Conservation (phyloP, 106 monocot species). For the Allium sativum region DNA sequence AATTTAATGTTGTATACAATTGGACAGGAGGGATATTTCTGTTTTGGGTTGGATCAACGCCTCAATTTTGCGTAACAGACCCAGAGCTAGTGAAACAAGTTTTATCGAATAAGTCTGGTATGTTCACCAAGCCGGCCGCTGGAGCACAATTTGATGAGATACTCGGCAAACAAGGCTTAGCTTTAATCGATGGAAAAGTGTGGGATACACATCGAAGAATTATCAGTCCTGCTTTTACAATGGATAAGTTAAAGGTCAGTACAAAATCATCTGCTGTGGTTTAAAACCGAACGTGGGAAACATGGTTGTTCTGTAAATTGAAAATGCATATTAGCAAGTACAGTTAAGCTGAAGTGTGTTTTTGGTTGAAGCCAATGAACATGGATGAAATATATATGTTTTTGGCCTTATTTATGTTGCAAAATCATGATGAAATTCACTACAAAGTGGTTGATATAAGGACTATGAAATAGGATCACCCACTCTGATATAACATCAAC, state of each 20-base stretch:
- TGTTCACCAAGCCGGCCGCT: conserved; percentile 21
- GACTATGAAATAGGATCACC: too few species aligned
- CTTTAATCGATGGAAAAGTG: conserved; percentile 25
- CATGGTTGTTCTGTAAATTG: background rate
- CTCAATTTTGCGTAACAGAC: conserved; percentile 27
- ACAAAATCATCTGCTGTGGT: background rate
- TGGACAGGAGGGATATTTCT: conserved; percentile 26
- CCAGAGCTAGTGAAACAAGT: conserved; percentile 34
- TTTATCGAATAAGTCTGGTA: conserved; percentile 37
- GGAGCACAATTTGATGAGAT: background rate
- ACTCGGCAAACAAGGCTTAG: conserved; percentile 37
- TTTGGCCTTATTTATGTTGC: too few species aligned
- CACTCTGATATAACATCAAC: too few species aligned
- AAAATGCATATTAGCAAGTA: background rate
- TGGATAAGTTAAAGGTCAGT: conserved; percentile 58
- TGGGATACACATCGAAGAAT: conserved; percentile 47
- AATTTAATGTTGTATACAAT: background rate
- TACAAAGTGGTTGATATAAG: too few species aligned
- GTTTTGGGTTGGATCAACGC: conserved; percentile 28
- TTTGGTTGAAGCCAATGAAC: background rate
- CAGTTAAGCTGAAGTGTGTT: background rate
- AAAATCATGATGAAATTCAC: too few species aligned
- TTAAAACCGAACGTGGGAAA: background rate
- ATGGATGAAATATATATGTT: too few species aligned
- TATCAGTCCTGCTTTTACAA: conserved; percentile 50